Evolutionary conservation across 2,329 filamentous ascomycete species (phyloP), one percentile per base, ranked within the genome.

Genomic region (Trichoderma simmonsii): DNA sequence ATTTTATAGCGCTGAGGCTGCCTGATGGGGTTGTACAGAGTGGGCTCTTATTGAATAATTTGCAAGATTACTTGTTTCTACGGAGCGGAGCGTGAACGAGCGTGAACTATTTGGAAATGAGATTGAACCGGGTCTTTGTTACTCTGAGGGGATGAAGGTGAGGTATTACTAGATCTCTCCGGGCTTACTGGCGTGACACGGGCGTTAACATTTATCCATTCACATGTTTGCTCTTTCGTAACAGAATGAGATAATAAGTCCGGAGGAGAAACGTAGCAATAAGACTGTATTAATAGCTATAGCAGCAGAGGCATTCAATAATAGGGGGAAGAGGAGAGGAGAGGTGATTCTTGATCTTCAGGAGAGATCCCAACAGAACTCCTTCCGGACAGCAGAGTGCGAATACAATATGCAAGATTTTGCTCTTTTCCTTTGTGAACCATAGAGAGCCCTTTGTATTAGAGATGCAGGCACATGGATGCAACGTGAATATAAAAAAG

Each of bases 1-100:
- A 54, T 54, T 24, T 12, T 65, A 43, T 18, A 28, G 54, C 64
- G 51, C 34, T 67, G 65, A 69, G 56, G 65, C 57, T 69, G 34
- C 8, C 28, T 51, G 36, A 57, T 51, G 65, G 59, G 36, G 65
- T 68, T 48, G 65, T 26, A 48, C 65, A 60, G 18, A 60, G 54
- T 8, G 26, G 34, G 6, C 54, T 68, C 24, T 43, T 60, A 34
- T 68, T 60, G 64, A 32, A 36, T 15, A 32, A 36, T 15, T 9
- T 11, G 30, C 30, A n/a, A 14, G 39, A 43, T 18, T 18, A 24
- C 21, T 21, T 26, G 39, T 26, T 18, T 34, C 3, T 66, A 8
- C 28, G 28, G 28, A 28, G 28, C 14, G 43, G 43, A 65, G 62
- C 43, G 28, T 14, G 26, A 54, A 48, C 4, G 59, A 61, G 34